phyloP scores from a whole-genome alignment of 495 filamentous ascomycete species.

The Darksidea phi region DNA sequence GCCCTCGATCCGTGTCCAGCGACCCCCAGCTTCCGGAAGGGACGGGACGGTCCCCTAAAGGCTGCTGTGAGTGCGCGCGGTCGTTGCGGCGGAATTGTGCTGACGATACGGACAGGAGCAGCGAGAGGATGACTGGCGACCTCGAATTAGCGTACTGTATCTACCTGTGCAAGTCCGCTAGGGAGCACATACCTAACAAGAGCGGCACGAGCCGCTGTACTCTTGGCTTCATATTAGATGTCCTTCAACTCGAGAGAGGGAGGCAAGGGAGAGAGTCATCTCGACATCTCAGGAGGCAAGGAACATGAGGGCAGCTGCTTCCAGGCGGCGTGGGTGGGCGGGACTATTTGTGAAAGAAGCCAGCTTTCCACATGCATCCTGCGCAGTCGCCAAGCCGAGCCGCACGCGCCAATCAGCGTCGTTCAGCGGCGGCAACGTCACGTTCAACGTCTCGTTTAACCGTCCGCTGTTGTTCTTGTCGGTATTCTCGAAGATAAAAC shows the following conservation, averaged over 20 bases:
- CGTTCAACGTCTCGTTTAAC: neutral
- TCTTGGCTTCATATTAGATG: constrained; percentile 25
- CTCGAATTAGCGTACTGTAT: too few relatives aligned
- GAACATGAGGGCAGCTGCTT: constrained; percentile 10
- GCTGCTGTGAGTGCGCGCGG: constrained; percentile 18
- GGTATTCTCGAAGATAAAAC: too few relatives aligned
- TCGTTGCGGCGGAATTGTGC: constrained; percentile 16
- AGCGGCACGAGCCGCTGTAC: constrained; percentile 37
- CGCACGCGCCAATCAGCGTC: constrained; percentile 16
- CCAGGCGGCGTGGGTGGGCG: neutral
- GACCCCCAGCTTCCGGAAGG: constrained; percentile 22
- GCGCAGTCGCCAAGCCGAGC: constrained; percentile 14
- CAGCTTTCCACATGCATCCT: constrained; percentile 21
- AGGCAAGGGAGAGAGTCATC: constrained; percentile 16
- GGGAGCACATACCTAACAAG: constrained; percentile 30
- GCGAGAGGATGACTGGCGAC: constrained; percentile 21
- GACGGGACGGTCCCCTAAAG: constrained; percentile 8
- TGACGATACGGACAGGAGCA: constrained; percentile 24
- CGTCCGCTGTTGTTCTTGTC: too few relatives aligned
- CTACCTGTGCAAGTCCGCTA: too few relatives aligned
- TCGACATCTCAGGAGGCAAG: constrained; percentile 10
- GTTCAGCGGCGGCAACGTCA: neutral
- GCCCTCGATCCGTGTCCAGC: constrained; percentile 14
- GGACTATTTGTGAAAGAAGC: constrained; percentile 23
- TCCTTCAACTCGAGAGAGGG: constrained; percentile 1